Conservation (phyloP, 2,329 filamentous ascomycete genomes). For the Zarea fungicola region DNA sequence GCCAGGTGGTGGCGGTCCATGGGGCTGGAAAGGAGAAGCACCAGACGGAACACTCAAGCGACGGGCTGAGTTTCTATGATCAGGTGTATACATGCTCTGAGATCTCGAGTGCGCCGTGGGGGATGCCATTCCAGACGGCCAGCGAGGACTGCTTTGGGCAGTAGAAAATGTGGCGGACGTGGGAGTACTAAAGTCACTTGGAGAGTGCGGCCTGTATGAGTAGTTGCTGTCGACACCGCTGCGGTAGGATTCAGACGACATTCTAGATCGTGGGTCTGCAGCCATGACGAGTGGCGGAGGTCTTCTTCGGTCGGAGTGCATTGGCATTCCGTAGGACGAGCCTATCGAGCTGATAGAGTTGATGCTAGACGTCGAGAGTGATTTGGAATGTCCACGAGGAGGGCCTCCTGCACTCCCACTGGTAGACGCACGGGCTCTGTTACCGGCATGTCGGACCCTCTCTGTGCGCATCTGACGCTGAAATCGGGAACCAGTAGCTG, state of each 20-base stretch:
- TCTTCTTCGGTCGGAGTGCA: constrained; percentile 59
- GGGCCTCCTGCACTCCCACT: constrained; percentile 67
- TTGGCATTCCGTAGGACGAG: constrained; percentile 58
- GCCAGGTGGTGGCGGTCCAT: constrained; percentile 49
- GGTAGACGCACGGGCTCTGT: constrained; percentile 71
- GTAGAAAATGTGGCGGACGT: constrained; percentile 79
- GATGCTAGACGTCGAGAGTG: constrained; percentile 81
- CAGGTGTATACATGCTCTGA: constrained; percentile 64
- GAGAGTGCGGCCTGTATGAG: constrained; percentile 59
- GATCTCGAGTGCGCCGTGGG: constrained; percentile 65
- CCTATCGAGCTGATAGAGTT: constrained; percentile 62
- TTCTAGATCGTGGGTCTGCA: constrained; percentile 60
- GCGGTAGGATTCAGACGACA: constrained; percentile 65
- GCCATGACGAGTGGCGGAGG: constrained; percentile 82
- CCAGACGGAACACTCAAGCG: constrained; percentile 78
- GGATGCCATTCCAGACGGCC: constrained; percentile 64
- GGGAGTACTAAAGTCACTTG: constrained; percentile 73
- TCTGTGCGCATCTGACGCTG: constrained; percentile 90
- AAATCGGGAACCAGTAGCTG: constrained; percentile 85
- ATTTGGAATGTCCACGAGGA: constrained; percentile 76
- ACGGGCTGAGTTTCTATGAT: constrained; percentile 61
- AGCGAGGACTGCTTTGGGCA: constrained; percentile 71
- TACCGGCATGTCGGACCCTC: constrained; percentile 65
- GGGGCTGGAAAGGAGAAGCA: constrained; percentile 67
- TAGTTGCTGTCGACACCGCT: constrained; percentile 60